phyloP scores from a whole-genome alignment of 2,329 filamentous ascomycete species.

The Cryphonectria naterciae region DNA sequence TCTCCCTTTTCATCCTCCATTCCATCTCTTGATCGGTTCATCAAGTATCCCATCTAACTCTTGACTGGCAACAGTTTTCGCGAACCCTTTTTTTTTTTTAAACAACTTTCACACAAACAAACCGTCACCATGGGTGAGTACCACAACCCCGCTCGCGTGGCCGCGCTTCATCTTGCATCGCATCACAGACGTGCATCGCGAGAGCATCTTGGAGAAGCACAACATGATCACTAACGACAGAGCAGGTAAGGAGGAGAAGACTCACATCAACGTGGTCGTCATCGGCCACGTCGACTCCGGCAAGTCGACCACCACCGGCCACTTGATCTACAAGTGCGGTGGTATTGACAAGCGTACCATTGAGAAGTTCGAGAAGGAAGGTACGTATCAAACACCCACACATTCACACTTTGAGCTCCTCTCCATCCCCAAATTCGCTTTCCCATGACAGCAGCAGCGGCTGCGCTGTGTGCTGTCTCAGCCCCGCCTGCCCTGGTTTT shows the following conservation, averaged over 20 bases:
- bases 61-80: conserved; percentile 20
- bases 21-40: background rate
- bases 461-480: background rate
- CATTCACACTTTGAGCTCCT: background rate
- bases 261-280: conserved; percentile 76
- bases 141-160: conserved; percentile 6
- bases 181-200: background rate
- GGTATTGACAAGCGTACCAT: conserved; percentile 99
- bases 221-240: conserved; percentile 5
- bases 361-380: conserved; percentile 99
- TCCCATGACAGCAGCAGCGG: no score
- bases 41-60: conserved; percentile 22
- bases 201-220: background rate
- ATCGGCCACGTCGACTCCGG: conserved; percentile 94
- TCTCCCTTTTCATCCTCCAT: background rate
- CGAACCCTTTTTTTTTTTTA: conserved; percentile 14
- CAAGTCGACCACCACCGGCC: conserved; percentile 93
- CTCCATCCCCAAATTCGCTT: background rate
- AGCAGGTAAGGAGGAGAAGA: conserved; percentile 82
- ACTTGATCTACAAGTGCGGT: conserved; percentile 99
- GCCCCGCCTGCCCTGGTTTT: conserved; percentile 26
- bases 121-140: conserved; percentile 29
- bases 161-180: background rate
- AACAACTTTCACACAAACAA: conserved; percentile 23
- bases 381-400: conserved; percentile 54